phyloP scores from a whole-genome alignment of 495 filamentous ascomycete species.

The Penicillium simplicissimum region DNA sequence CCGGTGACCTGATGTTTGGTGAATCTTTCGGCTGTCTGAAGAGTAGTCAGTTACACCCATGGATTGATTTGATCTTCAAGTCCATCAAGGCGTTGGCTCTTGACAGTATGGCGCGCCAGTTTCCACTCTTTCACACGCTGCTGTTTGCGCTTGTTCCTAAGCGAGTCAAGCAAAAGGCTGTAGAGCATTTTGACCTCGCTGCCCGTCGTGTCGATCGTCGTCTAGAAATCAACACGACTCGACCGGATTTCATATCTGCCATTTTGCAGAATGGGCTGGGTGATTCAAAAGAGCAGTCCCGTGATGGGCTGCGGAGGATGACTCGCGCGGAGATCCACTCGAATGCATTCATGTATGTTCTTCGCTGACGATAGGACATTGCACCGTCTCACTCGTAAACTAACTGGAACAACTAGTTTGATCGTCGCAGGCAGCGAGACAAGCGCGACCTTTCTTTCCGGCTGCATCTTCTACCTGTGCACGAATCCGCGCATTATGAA shows the following conservation, averaged over 20 bases:
- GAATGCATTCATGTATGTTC: conserved; percentile 29
- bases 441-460: conserved; percentile 52
- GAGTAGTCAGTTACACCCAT: conserved; percentile 44
- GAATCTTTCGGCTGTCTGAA: conserved; percentile 52
- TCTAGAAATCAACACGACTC: conserved; percentile 15
- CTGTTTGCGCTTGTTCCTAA: conserved; percentile 18
- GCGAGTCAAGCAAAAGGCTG: conserved; percentile 13
- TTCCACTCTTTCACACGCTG: conserved; percentile 28
- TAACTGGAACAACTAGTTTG: conserved; percentile 9
- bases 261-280: conserved; percentile 31
- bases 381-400: not conserved
- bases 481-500: conserved; percentile 39
- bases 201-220: conserved; percentile 25
- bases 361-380: not conserved
- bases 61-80: conserved; percentile 44
- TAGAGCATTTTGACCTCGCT: conserved; percentile 30
- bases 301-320: conserved; percentile 22
- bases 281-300: conserved; percentile 20
- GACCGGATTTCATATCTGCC: conserved; percentile 31
- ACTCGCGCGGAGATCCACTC: conserved; percentile 32
- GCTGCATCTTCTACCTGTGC: conserved; percentile 52
- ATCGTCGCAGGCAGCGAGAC: conserved; percentile 58
- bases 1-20: conserved; percentile 50
- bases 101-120: conserved; percentile 26
- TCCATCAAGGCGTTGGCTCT: conserved; percentile 32